Base-by-base conservation (phyloP, 2,329 filamentous ascomycete species). In the Botryotinia calthae region DNA sequence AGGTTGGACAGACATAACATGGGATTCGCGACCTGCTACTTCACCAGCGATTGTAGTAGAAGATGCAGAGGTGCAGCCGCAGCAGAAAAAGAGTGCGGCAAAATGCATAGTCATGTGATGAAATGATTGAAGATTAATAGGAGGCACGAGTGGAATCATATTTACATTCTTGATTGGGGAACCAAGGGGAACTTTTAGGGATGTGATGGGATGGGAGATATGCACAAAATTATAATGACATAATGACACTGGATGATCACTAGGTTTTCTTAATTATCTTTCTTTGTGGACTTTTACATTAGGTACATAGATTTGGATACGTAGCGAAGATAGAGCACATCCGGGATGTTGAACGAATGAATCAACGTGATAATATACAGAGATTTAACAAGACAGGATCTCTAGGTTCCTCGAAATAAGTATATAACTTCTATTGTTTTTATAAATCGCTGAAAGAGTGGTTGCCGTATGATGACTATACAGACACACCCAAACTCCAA, bases 1-100 rank as follows among this genome's bases (percentile, higher is more conserved):
- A 14, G 86, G 83, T 28, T 89, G 87, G 87, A 89, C 87, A 1
- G 86, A 89, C 75, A 82, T 87, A 34, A 64, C 66, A 44, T 71
- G 73, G 66, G 79, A 77, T 28, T 70, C 67, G 14, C 31, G 28
- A 61, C 67, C 54, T 18, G 31, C 54, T 46, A 70, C 67, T 61
- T 70, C 67, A 4, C 54, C 67, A 75, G 74, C 14, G 80, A 76
- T 34, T 28, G 48, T 16, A 42, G 34, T 7, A 56, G 7, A 42
- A 22, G 28, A 54, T 42, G 4, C 37, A 31, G 48, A 56, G 34
- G 34, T 22, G 9, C 48, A 56, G 7, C 65, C n/a, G 25, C 65
- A 31, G 37, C 48, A 42, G 34, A 68, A 68, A 16, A 68, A 56
- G 37, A 51, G 42, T 42, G 7, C 65, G 9, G n/a, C 48, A 22